Evolutionary conservation across 1,284 basidiomycete genomes (phyloP).

Genomic region (Wolfiporia cocos): DNA sequence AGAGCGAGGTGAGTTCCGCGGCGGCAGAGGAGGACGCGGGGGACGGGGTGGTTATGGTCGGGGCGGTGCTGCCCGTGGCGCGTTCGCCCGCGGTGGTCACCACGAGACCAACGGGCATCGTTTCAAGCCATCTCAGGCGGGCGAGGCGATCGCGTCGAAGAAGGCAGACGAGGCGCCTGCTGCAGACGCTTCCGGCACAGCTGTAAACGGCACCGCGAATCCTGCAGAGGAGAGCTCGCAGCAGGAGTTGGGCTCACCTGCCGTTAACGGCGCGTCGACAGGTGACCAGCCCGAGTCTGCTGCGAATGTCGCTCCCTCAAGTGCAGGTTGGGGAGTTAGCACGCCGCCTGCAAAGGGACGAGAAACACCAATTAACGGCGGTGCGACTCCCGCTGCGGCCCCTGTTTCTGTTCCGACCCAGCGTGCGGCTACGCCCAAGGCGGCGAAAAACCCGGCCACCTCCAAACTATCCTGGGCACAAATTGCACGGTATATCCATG

Average conservation of each 20-base stretch:
- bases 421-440: constrained; percentile 20
- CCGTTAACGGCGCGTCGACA: constrained; percentile 5
- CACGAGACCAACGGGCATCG: constrained; percentile 47
- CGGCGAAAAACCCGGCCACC: constrained; percentile 55
- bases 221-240: constrained; percentile 7
- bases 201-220: constrained; percentile 8
- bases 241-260: constrained; percentile 8
- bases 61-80: constrained; percentile 47
- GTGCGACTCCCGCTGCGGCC: constrained; percentile 14
- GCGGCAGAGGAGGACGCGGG: constrained; percentile 56
- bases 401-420: constrained; percentile 17
- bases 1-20: constrained; percentile 54
- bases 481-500: constrained; percentile 56
- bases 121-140: constrained; percentile 19
- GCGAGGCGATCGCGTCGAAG: constrained; percentile 12
- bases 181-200: constrained; percentile 13
- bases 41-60: constrained; percentile 53
- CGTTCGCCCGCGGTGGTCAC: constrained; percentile 48
- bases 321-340: constrained; percentile 7
- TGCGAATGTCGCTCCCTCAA: constrained; percentile 8
- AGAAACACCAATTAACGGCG: constrained; percentile 34
- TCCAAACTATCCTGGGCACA: constrained; percentile 79
- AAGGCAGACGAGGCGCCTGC: constrained; percentile 14
- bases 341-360: constrained; percentile 31
- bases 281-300: no score